These are phyloP conservation scores for Apiotrichum siamense DNA, from an alignment of 1,284 basidiomycete species.

Conservation along the genomic window DNA sequence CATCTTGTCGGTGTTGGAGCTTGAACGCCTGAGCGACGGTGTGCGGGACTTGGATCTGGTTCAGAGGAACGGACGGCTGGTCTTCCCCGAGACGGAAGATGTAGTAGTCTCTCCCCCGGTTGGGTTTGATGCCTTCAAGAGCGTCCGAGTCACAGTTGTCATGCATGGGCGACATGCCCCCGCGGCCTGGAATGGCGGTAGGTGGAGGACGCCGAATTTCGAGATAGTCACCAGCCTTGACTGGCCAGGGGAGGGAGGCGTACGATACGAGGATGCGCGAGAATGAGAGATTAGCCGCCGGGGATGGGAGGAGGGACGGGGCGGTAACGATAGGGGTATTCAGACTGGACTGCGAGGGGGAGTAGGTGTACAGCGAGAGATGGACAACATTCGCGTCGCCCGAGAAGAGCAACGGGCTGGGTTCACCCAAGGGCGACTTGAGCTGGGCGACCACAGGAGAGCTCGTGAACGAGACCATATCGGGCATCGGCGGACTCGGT, in stretches of 20 bases:
- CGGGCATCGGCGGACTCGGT: constrained; percentile 23
- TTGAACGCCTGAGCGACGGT: constrained; percentile 41
- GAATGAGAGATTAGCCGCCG: constrained; percentile 17
- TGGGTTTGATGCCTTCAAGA: constrained; percentile 27
- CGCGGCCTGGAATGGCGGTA: neutral
- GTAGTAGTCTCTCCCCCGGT: constrained; percentile 35
- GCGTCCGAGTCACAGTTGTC: constrained; percentile 25
- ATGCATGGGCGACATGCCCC: neutral
- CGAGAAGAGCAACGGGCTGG: neutral
- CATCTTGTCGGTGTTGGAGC: constrained; percentile 43
- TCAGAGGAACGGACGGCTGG: constrained; percentile 26
- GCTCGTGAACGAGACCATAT: constrained; percentile 18
- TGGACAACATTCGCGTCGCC: constrained; percentile 14
- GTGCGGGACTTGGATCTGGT: constrained; percentile 42
- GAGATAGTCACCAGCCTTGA: constrained; percentile 36
- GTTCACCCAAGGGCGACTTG: neutral
- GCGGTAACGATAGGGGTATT: neutral
- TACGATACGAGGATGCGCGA: constrained; percentile 29
- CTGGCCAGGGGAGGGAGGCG: constrained; percentile 32
- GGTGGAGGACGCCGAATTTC: constrained; percentile 28
- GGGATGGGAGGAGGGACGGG: constrained; percentile 1
- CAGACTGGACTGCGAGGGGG: constrained; percentile 10
- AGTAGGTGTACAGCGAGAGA: constrained; percentile 36
- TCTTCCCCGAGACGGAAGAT: constrained; percentile 40
- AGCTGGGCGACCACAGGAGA: constrained; percentile 7